phyloP scores from a whole-genome alignment of 306 rosid species.

The Vicia villosa region DNA sequence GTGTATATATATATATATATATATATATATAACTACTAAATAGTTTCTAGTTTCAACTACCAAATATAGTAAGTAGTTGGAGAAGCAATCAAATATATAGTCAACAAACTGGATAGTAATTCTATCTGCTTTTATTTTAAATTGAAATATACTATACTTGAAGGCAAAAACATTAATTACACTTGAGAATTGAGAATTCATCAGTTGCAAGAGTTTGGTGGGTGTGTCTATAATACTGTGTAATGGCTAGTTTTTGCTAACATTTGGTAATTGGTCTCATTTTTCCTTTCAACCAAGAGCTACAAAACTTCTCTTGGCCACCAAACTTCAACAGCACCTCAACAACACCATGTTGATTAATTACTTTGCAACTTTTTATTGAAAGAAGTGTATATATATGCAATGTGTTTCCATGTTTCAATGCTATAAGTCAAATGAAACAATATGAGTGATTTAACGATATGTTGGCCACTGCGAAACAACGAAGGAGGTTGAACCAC shows the following conservation, averaged over 20 bases:
- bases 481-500: slow-evolving; percentile 46
- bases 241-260: slow-evolving; percentile 27
- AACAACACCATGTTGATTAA: slow-evolving; percentile 40
- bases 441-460: not conserved
- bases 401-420: slow-evolving; percentile 12
- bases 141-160: not conserved
- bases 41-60: not conserved
- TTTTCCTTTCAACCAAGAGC: slow-evolving; percentile 18
- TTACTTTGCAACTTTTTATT: slow-evolving; percentile 16
- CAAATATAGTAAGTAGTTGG: no score
- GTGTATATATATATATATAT: no score
- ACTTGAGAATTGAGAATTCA: no score
- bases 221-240: slow-evolving; percentile 45
- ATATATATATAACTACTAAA: not conserved
- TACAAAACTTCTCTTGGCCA: slow-evolving; percentile 36
- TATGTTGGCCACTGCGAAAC: not conserved
- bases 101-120: no score
- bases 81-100: no score
- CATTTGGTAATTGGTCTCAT: slow-evolving; percentile 36
- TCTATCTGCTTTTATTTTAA: no score
- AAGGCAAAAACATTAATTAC: no score
- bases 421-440: not conserved
- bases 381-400: not conserved
- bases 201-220: slow-evolving; percentile 38
- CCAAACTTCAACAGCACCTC: slow-evolving; percentile 63